Evolutionary conservation across 2,329 filamentous ascomycete species (phyloP).

Genomic region (Fonsecaea monophora): DNA sequence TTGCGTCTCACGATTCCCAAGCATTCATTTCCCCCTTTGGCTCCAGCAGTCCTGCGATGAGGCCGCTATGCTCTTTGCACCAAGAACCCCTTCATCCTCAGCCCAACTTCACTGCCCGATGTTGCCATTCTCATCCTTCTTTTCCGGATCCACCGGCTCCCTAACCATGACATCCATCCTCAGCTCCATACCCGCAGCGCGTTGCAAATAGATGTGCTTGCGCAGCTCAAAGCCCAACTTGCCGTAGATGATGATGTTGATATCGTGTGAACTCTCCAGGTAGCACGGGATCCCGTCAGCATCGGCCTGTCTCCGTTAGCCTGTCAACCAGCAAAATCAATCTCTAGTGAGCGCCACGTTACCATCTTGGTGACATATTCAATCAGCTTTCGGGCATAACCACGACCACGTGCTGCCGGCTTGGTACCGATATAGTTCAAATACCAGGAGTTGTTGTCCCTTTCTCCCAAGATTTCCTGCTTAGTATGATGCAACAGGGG

Average conservation of each 20-base stretch:
- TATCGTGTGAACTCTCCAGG: conserved; percentile 74
- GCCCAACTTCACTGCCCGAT: conserved; percentile 8
- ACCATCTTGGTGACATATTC: conserved; percentile 71
- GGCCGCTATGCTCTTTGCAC: neutral
- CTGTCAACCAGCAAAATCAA: conserved; percentile 15
- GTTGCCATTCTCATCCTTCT: conserved; percentile 11
- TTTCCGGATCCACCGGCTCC: conserved; percentile 59
- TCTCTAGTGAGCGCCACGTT: conserved; percentile 40
- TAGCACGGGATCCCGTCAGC: conserved; percentile 72
- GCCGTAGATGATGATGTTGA: conserved; percentile 74
- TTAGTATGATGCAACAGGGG: conserved; percentile 77
- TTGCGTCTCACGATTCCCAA: neutral
- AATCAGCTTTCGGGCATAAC: conserved; percentile 74
- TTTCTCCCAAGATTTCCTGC: conserved; percentile 69
- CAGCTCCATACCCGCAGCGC: conserved; percentile 58
- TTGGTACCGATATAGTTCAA: conserved; percentile 83
- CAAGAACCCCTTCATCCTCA: neutral
- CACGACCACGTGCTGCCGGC: conserved; percentile 71
- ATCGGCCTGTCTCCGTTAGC: conserved; percentile 63
- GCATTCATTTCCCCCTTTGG: neutral
- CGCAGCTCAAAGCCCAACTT: conserved; percentile 75
- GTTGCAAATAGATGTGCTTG: conserved; percentile 67
- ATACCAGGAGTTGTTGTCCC: conserved; percentile 75
- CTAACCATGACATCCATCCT: conserved; percentile 81
- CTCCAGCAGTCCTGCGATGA: neutral